Evolutionary conservation across 2,329 filamentous ascomycete genomes (phyloP).

Genomic region (Penicillium sp.): DNA sequence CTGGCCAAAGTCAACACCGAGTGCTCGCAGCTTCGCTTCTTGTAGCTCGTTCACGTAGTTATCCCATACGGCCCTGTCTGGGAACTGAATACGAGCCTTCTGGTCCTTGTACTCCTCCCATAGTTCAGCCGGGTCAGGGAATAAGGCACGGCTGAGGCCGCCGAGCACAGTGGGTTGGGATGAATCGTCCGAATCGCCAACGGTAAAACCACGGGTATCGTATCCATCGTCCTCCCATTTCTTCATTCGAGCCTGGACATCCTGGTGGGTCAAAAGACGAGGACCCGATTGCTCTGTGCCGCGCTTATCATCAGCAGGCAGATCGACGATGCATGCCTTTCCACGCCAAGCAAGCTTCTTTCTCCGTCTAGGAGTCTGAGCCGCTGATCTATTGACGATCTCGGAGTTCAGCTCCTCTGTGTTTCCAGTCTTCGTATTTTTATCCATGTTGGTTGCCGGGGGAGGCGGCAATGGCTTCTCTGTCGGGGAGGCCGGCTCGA

Average conservation of each 20-base stretch:
- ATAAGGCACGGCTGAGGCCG: constrained; percentile 49
- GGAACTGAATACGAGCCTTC: constrained; percentile 45
- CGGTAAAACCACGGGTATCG: constrained; percentile 46
- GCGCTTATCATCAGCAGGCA: constrained; percentile 70
- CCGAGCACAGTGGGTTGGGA: constrained; percentile 34
- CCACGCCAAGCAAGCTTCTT: constrained; percentile 77
- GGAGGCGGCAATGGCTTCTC: constrained; percentile 50
- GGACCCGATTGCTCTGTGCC: constrained; percentile 53
- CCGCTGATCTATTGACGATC: constrained; percentile 21
- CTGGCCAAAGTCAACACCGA: constrained; percentile 81
- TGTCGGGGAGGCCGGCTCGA: constrained; percentile 22
- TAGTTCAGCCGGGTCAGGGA: constrained; percentile 46
- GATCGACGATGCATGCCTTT: constrained; percentile 72
- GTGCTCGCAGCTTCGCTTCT: constrained; percentile 88
- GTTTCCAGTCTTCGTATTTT: not conserved
- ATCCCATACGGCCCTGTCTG: constrained; percentile 65
- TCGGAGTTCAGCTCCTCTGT: constrained; percentile 7
- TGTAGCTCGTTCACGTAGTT: constrained; percentile 80
- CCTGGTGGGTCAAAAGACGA: constrained; percentile 43
- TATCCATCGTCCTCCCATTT: constrained; percentile 50
- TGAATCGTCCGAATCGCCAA: constrained; percentile 34
- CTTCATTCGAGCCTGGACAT: constrained; percentile 45
- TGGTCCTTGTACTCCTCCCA: constrained; percentile 39
- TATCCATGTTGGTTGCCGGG: constrained; percentile 22
- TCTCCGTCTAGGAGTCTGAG: constrained; percentile 51